Conservation (phyloP, 2,329 filamentous ascomycete genomes). For the Phaeosphaeria sp. region DNA sequence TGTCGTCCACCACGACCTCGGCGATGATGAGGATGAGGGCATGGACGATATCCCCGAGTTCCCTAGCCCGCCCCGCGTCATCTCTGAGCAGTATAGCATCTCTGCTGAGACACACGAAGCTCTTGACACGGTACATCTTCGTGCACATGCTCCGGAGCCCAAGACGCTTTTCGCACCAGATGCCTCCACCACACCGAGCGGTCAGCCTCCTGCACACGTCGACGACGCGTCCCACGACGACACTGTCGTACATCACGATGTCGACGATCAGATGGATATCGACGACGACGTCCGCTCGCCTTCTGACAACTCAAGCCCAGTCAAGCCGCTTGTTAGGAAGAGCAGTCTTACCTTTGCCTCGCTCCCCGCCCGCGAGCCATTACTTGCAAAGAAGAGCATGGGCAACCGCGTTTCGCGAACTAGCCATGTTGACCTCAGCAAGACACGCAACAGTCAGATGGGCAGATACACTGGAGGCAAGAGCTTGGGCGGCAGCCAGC, state of each 20-base stretch:
- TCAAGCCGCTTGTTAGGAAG: slow-evolving; percentile 81
- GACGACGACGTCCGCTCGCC: slow-evolving; percentile 66
- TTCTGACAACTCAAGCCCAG: slow-evolving; percentile 76
- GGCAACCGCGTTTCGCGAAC: slow-evolving; percentile 74
- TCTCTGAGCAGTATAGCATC: slow-evolving; percentile 41
- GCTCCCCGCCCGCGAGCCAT: slow-evolving; percentile 86
- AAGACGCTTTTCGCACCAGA: slow-evolving; percentile 26
- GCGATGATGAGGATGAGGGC: slow-evolving; percentile 23
- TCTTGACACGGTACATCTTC: slow-evolving; percentile 33
- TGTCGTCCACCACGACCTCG: slow-evolving; percentile 32
- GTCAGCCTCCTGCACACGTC: slow-evolving; percentile 27
- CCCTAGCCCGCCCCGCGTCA: slow-evolving; percentile 26
- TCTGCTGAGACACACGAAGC: slow-evolving; percentile 42
- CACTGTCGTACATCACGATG: slow-evolving; percentile 38
- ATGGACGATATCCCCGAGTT: slow-evolving; percentile 28
- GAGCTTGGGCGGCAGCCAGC: slow-evolving; percentile 64
- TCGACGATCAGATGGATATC: slow-evolving; percentile 50
- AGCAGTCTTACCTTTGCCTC: slow-evolving; percentile 95
- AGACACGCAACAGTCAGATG: slow-evolving; percentile 73
- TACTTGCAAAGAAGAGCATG: slow-evolving; percentile 83
- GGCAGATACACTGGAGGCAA: slow-evolving; percentile 73
- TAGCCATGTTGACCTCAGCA: slow-evolving; percentile 75
- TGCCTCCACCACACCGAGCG: slow-evolving; percentile 28
- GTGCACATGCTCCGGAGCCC: slow-evolving; percentile 28
- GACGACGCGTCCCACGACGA: slow-evolving; percentile 34